Conservation (phyloP, 495 filamentous ascomycete species). For the Schizothecium vesticola region DNA sequence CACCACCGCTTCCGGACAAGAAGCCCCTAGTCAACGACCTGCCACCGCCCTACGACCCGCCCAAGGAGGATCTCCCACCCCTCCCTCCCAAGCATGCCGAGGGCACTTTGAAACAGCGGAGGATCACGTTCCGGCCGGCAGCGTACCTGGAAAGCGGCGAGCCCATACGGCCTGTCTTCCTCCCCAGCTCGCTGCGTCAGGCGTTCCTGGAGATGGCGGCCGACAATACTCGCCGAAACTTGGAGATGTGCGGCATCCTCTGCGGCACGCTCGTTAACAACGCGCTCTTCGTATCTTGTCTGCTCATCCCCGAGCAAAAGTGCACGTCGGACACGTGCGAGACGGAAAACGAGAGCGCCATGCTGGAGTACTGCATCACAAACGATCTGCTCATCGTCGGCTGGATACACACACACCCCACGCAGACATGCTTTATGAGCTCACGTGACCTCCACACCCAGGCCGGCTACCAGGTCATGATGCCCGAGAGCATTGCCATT, state of each 20-base stretch:
- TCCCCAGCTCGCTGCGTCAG: constrained; percentile 67
- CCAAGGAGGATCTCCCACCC: constrained; percentile 23
- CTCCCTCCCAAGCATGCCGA: constrained; percentile 34
- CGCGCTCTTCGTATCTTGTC: constrained; percentile 79
- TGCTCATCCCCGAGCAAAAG: constrained; percentile 87
- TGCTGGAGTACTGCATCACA: constrained; percentile 81
- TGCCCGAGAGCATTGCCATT: constrained; percentile 92
- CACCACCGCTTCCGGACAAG: constrained; percentile 25
- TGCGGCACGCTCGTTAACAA: constrained; percentile 89
- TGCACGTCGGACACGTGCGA: constrained; percentile 91
- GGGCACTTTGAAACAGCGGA: constrained; percentile 21
- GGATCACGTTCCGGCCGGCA: constrained; percentile 70
- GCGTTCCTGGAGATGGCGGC: constrained; percentile 66
- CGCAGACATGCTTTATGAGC: constrained; percentile 97
- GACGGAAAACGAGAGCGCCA: constrained; percentile 72
- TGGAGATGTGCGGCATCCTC: constrained; percentile 93
- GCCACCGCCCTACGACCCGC: constrained; percentile 4
- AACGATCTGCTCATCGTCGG: constrained; percentile 86
- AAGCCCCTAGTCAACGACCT: constrained; percentile 9
- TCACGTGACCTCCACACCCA: constrained; percentile 91
- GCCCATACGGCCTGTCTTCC: constrained; percentile 79
- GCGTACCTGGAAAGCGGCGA: constrained; percentile 85
- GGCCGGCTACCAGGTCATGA: constrained; percentile 85
- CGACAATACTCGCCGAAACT: constrained; percentile 68
- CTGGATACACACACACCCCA: constrained; percentile 98